phyloP scores from a whole-genome alignment of 2,329 filamentous ascomycete genomes.

The Pseudopyricularia cyperi region DNA sequence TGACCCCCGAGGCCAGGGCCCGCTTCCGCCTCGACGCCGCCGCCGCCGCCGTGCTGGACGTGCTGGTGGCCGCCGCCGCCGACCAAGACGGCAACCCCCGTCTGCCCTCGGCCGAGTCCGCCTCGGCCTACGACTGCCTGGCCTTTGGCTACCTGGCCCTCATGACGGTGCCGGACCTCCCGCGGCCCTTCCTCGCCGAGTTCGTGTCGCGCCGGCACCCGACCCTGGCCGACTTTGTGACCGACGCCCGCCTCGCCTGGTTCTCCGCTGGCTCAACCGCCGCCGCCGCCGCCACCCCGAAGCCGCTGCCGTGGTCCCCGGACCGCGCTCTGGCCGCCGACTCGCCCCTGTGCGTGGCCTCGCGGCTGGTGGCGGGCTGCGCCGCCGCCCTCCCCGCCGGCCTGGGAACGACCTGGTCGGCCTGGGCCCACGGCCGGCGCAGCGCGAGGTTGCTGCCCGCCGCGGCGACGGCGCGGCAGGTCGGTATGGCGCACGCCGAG shows the following conservation, averaged over 20 bases:
- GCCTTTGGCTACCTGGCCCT: conserved; percentile 68
- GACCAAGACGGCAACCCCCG: conserved; percentile 6
- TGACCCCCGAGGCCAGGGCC: conserved; percentile 58
- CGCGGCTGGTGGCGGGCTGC: neutral
- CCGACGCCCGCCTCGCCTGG: conserved; percentile 5
- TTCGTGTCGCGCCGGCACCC: conserved; percentile 6
- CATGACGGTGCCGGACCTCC: conserved; percentile 36
- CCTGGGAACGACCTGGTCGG: neutral
- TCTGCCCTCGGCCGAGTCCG: conserved; percentile 7
- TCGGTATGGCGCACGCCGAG: neutral
- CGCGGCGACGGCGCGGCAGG: too few species aligned
- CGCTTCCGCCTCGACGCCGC: conserved; percentile 62
- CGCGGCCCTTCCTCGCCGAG: conserved; percentile 19
- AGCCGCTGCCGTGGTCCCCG: neutral
- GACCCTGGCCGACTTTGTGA: conserved; percentile 7
- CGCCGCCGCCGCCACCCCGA: neutral
- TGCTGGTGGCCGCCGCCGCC: conserved; percentile 27
- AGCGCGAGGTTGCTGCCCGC: neutral
- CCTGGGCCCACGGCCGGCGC: neutral
- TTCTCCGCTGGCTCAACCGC: neutral
- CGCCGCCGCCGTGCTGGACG: conserved; percentile 56
- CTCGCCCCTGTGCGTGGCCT: neutral
- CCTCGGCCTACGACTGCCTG: conserved; percentile 63
- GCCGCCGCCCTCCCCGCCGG: neutral
- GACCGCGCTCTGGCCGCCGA: neutral